Conservation (phyloP, 169 alveolate species). For the Pseudocohnilembus persalinus region DNA sequence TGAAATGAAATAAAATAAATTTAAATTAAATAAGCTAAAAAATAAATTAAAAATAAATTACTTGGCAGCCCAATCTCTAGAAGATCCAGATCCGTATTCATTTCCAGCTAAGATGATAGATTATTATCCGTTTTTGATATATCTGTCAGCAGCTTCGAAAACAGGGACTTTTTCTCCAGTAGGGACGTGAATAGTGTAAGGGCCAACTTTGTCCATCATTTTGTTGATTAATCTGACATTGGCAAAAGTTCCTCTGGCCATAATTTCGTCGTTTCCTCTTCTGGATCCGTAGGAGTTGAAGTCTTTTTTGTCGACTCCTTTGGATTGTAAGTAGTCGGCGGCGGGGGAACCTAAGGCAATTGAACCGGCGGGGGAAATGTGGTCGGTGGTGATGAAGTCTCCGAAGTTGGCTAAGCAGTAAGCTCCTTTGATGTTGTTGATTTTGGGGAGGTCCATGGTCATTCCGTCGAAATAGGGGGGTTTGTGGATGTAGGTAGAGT, state of each 20-base stretch:
- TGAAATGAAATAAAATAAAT: no score
- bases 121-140: constrained; percentile 46
- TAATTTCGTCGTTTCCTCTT: constrained; percentile 97
- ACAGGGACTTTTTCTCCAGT: constrained; percentile 87
- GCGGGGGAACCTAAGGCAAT: constrained; percentile 95
- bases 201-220: constrained; percentile 91
- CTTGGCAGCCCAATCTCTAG: constrained; percentile 99
- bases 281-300: constrained; percentile 97
- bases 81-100: constrained; percentile 97
- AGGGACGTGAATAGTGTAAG: constrained; percentile 91
- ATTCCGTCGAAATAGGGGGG: constrained; percentile 94
- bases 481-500: constrained; percentile 93
- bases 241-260: constrained; percentile 98
- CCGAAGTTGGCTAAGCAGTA: constrained; percentile 88
- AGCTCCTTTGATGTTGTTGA: constrained; percentile 77
- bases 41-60: not conserved
- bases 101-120: constrained; percentile 88
- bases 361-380: constrained; percentile 98
- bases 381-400: constrained; percentile 97
- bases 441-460: constrained; percentile 47
- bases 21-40: not conserved
- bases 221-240: constrained; percentile 94
- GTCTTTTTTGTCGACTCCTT: constrained; percentile 89
- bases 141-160: constrained; percentile 93
- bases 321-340: constrained; percentile 84